These are phyloP conservation scores for Kalanchoe fedtschenkoi DNA, from an alignment of 164 flowering plant species.

Conservation along the genomic window DNA sequence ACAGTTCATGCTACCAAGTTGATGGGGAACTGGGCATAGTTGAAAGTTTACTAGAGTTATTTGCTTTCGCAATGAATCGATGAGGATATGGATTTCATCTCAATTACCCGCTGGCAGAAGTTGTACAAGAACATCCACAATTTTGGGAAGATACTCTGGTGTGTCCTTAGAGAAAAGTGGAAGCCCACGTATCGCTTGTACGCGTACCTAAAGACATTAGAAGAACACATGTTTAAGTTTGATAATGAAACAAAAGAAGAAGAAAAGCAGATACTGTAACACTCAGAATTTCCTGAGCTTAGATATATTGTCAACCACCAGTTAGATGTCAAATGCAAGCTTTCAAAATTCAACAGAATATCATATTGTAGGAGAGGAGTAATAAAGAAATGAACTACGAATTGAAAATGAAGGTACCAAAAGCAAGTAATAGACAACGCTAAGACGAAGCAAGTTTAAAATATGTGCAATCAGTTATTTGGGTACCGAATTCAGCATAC, in stretches of 20 bases:
- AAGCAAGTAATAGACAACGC: too few relatives aligned
- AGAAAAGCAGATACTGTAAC: background rate
- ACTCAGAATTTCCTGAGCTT: too few relatives aligned
- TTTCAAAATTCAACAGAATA: background rate
- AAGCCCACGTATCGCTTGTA: constrained; percentile 94
- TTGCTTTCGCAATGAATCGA: background rate
- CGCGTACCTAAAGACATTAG: constrained; percentile 53
- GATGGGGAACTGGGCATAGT: background rate
- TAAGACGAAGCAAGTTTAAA: too few relatives aligned
- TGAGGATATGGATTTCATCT: background rate
- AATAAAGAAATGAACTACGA: too few relatives aligned
- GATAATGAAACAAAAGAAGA: background rate
- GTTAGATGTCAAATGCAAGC: too few relatives aligned
- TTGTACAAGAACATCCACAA: constrained; percentile 77
- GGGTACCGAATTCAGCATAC: too few relatives aligned
- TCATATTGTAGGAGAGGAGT: too few relatives aligned
- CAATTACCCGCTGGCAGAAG: constrained; percentile 63
- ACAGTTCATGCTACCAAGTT: too few relatives aligned
- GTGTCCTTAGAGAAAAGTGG: constrained; percentile 94
- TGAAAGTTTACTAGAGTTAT: constrained; percentile 39
- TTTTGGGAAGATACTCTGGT: constrained; percentile 61
- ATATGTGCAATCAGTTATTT: too few relatives aligned
- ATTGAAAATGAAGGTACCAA: too few relatives aligned
- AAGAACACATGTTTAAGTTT: background rate
- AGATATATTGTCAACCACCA: too few relatives aligned